These are phyloP conservation scores for Rubroshorea leprosula DNA, from an alignment of 345 rosid genomes.

Conservation along the genomic window DNA sequence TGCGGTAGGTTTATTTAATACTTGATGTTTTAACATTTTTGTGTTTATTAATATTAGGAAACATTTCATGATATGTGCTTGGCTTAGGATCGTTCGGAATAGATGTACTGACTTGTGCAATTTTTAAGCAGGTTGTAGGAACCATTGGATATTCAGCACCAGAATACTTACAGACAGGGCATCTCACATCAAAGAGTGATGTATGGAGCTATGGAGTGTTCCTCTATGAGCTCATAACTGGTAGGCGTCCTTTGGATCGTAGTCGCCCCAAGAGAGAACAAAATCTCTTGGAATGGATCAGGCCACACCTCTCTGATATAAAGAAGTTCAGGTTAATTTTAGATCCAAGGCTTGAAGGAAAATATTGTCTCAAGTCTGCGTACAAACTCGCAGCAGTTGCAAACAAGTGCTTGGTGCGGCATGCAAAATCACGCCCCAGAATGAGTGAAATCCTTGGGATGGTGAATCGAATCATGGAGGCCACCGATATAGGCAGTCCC, in stretches of 20 bases:
- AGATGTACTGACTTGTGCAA: neutral
- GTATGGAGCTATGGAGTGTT: conserved; percentile 93
- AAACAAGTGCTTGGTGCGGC: conserved; percentile 65
- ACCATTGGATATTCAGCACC: conserved; percentile 98
- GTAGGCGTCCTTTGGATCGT: conserved; percentile 74
- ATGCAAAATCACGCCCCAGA: conserved; percentile 63
- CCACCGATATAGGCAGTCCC: conserved; percentile 35
- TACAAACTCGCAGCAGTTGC: conserved; percentile 76
- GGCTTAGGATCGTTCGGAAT: neutral
- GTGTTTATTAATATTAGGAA: neutral
- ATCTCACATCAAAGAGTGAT: conserved; percentile 72
- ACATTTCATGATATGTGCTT: neutral
- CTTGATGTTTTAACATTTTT: neutral
- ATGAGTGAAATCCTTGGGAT: conserved; percentile 75
- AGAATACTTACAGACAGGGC: conserved; percentile 82
- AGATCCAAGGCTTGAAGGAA: conserved; percentile 80
- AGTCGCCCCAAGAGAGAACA: conserved; percentile 83
- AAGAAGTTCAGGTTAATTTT: conserved; percentile 67
- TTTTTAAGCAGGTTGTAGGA: conserved; percentile 62
- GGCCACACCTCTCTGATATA: conserved; percentile 62
- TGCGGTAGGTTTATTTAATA: conserved; percentile 39
- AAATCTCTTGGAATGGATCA: conserved; percentile 88
- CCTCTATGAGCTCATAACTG: conserved; percentile 86
- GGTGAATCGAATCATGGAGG: conserved; percentile 53
- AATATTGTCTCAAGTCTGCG: conserved; percentile 54